phyloP scores from a whole-genome alignment of 2,329 filamentous ascomycete genomes.

The Pseudopithomyces chartarum region DNA sequence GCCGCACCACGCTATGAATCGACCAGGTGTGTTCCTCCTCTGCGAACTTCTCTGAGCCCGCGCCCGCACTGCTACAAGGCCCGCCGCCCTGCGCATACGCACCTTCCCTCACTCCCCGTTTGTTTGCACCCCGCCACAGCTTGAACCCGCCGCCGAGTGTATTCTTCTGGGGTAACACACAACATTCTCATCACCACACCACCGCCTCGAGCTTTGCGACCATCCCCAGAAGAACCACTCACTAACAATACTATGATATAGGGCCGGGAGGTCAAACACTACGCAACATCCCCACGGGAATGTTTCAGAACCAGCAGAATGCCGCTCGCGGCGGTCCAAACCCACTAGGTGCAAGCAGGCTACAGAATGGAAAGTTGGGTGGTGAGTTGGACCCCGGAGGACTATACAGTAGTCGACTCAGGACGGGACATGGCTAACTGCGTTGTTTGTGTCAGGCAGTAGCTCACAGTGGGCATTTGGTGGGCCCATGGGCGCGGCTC shows the following conservation, averaged over 20 bases:
- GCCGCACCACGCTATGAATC: slow-evolving; percentile 50
- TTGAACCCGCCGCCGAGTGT: not conserved
- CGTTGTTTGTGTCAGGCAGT: slow-evolving; percentile 48
- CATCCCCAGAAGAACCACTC: slow-evolving; percentile 9
- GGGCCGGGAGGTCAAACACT: slow-evolving; percentile 57
- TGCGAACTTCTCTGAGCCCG: slow-evolving; percentile 27
- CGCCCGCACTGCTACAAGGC: slow-evolving; percentile 22
- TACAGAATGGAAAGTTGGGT: slow-evolving; percentile 63
- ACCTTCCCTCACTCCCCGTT: slow-evolving; percentile 1
- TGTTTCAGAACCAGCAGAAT: slow-evolving; percentile 59
- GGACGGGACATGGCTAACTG: slow-evolving; percentile 22
- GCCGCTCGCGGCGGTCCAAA: slow-evolving; percentile 54
- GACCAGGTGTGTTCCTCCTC: slow-evolving; percentile 51
- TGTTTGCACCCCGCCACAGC: slow-evolving; percentile 1
- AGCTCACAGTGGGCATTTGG: slow-evolving; percentile 64
- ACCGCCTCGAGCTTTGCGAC: not conserved
- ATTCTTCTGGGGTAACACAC: not conserved
- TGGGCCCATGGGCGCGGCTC: slow-evolving; percentile 58
- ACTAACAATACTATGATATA: slow-evolving; percentile 29
- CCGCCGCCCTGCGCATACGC: slow-evolving; percentile 9
- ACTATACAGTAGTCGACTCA: not conserved
- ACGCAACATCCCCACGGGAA: slow-evolving; percentile 57
- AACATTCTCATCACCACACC: not conserved
- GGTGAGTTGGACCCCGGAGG: slow-evolving; percentile 44
- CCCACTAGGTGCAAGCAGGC: slow-evolving; percentile 53